Base-by-base conservation (phyloP, 305 asterid genomes). In the Fraxinus xanthoxyloides region DNA sequence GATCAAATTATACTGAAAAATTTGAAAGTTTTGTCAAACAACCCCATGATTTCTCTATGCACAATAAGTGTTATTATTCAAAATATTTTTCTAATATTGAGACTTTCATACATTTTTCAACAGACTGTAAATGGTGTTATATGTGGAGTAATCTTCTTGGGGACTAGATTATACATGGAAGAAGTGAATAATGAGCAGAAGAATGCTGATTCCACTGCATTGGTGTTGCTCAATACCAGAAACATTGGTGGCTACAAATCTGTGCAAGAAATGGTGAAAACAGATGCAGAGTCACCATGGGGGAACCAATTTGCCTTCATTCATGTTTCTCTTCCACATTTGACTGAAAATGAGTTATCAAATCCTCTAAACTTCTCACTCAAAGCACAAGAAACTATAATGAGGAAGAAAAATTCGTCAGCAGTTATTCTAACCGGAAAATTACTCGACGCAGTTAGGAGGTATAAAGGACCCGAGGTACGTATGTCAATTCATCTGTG, bases 221-320 rank as follows among this genome's bases (percentile, higher is more conserved):
- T 95, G 17, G 96, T 95, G 19, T 89, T 95, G 34, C 88, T 95
- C 35, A 93, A 90, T 90, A 95, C 98, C 38, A 82, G 98, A 83
- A 89, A 85, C 83, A 85, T 95, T 35, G 86, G 82, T 4, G 94
- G 95, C 43, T 93, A 95, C 88, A 91, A 82, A 70, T 86, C 97
- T 5, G 76, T 93, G 4, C 46, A 86, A 9, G 98, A 95, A 72
- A 95, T 95, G 98, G 76, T 92, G 10, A 85, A 89, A 65, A 91
- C 91, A 0, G 90, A 86, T 17, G 80, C 91, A 0, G 91, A 90
- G 3, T 88, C 95, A 0, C 87, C 93, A 1, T 95, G 98, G 97
- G 98, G 98, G 5, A 95, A 95, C 85, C 96, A 89, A 67, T 95
- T 95, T 31, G 97, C 94, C 0, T 95, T 95, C 72, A 86, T 95